Conservation (phyloP, 129 eudicot species). For the Centrapalus pauciflorus region DNA sequence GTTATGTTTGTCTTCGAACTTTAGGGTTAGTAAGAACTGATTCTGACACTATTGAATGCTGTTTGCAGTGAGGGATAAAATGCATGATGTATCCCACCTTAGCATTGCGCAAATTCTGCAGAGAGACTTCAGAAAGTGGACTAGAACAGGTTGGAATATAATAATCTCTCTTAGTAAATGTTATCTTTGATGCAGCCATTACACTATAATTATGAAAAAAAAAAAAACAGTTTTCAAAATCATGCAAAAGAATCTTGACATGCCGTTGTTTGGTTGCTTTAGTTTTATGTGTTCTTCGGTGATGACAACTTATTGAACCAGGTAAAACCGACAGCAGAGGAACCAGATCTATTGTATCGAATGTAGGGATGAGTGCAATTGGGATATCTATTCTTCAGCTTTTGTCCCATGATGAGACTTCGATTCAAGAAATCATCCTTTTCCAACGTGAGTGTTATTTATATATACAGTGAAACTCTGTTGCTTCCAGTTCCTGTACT, state of each 20-base stretch:
- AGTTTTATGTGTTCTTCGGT: neutral
- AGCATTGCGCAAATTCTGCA: slow-evolving; percentile 55
- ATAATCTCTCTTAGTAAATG: neutral
- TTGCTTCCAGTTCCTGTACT: no score
- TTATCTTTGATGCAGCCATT: neutral
- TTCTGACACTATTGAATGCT: neutral
- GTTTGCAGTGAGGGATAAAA: slow-evolving; percentile 54
- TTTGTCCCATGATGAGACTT: slow-evolving; percentile 44
- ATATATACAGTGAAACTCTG: no score
- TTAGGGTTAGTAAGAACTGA: neutral
- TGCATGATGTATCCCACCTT: slow-evolving; percentile 38
- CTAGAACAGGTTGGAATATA: slow-evolving; percentile 39
- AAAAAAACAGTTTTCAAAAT: neutral
- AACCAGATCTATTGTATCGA: slow-evolving; percentile 31
- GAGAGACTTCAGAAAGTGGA: slow-evolving; percentile 65
- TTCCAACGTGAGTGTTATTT: slow-evolving; percentile 51
- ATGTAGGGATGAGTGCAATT: slow-evolving; percentile 60
- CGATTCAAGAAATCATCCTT: slow-evolving; percentile 44
- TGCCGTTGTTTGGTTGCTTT: neutral
- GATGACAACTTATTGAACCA: slow-evolving; percentile 20
- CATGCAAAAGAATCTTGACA: neutral
- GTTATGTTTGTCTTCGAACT: neutral
- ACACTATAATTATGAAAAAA: neutral
- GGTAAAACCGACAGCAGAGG: slow-evolving; percentile 36
- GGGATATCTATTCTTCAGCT: slow-evolving; percentile 54